Conservation (phyloP, 2,329 filamentous ascomycete genomes). For the Trichoderma breve region DNA sequence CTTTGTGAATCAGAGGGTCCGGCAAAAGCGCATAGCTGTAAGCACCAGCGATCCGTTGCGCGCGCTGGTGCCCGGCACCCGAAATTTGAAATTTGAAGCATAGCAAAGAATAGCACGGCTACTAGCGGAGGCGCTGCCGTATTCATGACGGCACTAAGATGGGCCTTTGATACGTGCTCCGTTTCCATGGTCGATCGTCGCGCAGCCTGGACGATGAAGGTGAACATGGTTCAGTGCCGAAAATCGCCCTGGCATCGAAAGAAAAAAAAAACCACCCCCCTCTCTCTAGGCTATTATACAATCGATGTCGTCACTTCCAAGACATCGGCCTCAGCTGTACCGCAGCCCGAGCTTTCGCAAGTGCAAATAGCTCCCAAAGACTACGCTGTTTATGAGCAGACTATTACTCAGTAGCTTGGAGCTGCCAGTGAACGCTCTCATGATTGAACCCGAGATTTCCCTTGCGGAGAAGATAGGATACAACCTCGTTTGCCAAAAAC, state of each 20-base stretch:
- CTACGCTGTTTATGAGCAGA: neutral
- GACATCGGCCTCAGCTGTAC: slow-evolving; percentile 4
- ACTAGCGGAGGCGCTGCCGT: neutral
- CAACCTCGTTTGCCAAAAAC: neutral
- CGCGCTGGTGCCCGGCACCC: neutral
- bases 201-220: neutral
- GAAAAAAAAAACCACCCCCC: neutral
- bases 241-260: neutral
- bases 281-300: neutral
- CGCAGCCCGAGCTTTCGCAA: neutral
- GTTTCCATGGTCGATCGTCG: neutral
- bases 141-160: neutral
- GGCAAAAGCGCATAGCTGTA: neutral
- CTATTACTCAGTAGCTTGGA: neutral
- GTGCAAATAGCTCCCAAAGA: neutral
- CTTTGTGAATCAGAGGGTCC: neutral
- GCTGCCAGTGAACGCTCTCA: neutral
- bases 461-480: neutral
- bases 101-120: neutral
- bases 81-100: neutral
- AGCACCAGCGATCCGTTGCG: slow-evolving; percentile 18
- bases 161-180: neutral
- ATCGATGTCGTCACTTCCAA: slow-evolving; percentile 13
- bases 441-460: neutral
- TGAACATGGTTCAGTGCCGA: neutral